Percentiles rank a stretch among this genome's conserved stretches.
Conservation (phyloP, 148 eudicot genomes). For the Cornus florida region DNA sequence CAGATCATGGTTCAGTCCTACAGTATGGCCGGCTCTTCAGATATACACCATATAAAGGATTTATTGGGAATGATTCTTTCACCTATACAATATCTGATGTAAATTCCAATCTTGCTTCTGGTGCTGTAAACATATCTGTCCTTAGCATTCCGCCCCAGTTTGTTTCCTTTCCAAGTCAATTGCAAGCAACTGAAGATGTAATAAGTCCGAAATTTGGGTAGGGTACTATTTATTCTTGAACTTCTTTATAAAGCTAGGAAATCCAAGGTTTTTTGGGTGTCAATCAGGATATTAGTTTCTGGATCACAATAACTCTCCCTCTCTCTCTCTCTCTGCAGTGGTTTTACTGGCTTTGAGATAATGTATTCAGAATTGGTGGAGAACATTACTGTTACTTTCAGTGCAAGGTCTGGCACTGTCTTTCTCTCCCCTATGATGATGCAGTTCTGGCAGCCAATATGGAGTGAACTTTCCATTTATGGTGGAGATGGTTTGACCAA, state of each 20-base stretch:
- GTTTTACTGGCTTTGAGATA: slow-evolving; percentile 67
- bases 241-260: not conserved
- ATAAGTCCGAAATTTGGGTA: slow-evolving; percentile 80
- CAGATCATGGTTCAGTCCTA: slow-evolving; percentile 73
- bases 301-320: not conserved
- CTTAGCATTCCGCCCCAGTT: slow-evolving; percentile 93
- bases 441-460: slow-evolving; percentile 76
- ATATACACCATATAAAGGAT: slow-evolving; percentile 88
- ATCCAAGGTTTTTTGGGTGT: not conserved
- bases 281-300: not conserved
- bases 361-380: slow-evolving; percentile 60
- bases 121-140: slow-evolving; percentile 50
- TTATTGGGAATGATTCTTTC: slow-evolving; percentile 79
- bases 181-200: slow-evolving; percentile 70
- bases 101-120: slow-evolving; percentile 66
- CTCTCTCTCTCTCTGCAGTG: slow-evolving; percentile 42
- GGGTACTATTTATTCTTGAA: slow-evolving; percentile 3
- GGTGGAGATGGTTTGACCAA: slow-evolving; percentile 35
- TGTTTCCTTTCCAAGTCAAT: slow-evolving; percentile 54
- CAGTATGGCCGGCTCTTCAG: slow-evolving; percentile 56
- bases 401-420: slow-evolving; percentile 58
- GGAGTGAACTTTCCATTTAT: slow-evolving; percentile 47
- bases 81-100: slow-evolving; percentile 55
- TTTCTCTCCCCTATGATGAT: slow-evolving; percentile 64
- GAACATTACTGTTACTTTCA: slow-evolving; percentile 59